Percentiles rank a stretch among this genome's conserved stretches.
These are phyloP conservation scores for Ogataea neopini DNA, from an alignment of 805 yeast species.

Conservation along the genomic window DNA sequence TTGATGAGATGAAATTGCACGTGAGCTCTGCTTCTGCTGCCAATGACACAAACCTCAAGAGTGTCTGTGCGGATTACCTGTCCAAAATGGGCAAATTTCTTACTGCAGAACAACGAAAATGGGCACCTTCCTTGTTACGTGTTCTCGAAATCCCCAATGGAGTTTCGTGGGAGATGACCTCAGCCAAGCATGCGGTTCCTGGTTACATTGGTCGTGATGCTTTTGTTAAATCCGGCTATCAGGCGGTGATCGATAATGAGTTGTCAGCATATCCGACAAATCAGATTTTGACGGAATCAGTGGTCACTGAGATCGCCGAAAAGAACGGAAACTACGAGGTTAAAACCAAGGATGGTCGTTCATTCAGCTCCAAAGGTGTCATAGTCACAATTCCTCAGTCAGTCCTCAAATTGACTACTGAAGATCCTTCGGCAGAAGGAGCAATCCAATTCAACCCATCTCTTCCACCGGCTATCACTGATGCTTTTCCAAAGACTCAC, in stretches of 20 bases:
- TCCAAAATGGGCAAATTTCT: constrained; percentile 19
- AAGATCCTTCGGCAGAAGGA: constrained; percentile 26
- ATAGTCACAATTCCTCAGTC: constrained; percentile 55
- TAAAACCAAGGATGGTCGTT: constrained; percentile 20
- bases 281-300: constrained; percentile 20
- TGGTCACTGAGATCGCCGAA: constrained; percentile 16
- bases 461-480: constrained; percentile 36
- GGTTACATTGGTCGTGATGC: constrained; percentile 37
- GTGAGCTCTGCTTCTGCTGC: constrained; percentile 27
- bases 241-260: constrained; percentile 30
- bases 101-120: constrained; percentile 29
- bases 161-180: constrained; percentile 32
- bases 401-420: constrained; percentile 38
- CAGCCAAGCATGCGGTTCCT: constrained; percentile 28
- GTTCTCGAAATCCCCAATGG: constrained; percentile 33
- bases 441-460: constrained; percentile 36
- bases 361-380: constrained; percentile 34
- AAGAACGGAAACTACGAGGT: constrained; percentile 16
- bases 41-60: constrained; percentile 26
- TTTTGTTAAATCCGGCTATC: constrained; percentile 30
- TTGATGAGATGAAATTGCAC: constrained; percentile 33
- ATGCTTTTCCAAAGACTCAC: constrained; percentile 33
- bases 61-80: constrained; percentile 28
- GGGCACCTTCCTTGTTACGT: constrained; percentile 32
- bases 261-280: constrained; percentile 28